These are phyloP conservation scores for Tolypocladium paradoxum DNA, from an alignment of 2,329 filamentous ascomycete species.

Conservation along the genomic window DNA sequence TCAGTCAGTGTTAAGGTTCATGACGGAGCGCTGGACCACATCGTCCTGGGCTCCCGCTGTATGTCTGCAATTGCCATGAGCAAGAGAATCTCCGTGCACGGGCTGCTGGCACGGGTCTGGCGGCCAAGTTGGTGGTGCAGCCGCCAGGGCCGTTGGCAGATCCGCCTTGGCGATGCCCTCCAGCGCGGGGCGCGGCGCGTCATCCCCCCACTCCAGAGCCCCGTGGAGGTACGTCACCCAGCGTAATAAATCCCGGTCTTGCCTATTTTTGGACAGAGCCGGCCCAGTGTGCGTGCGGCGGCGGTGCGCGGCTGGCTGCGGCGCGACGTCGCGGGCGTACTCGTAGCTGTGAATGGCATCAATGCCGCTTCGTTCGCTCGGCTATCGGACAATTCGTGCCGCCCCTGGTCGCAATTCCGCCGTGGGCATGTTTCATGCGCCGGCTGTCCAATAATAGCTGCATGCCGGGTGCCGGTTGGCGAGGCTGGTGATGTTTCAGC, in stretches of 20 bases:
- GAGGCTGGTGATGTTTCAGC: neutral
- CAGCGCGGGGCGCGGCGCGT: no score
- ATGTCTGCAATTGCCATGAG: neutral
- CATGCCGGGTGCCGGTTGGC: neutral
- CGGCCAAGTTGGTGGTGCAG: neutral
- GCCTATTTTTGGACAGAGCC: neutral
- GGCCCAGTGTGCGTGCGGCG: neutral
- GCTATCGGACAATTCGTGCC: neutral
- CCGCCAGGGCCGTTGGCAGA: neutral
- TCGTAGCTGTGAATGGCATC: neutral
- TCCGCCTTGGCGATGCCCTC: no score
- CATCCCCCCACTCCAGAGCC: no score
- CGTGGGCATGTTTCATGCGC: neutral
- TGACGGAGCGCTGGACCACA: neutral
- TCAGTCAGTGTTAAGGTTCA: neutral
- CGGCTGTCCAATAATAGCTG: neutral
- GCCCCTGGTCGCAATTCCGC: neutral
- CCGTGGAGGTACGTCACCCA: neutral
- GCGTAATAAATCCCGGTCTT: neutral
- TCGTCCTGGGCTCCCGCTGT: neutral
- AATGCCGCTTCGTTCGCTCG: neutral
- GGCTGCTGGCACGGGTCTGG: neutral
- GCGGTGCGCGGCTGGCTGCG: neutral
- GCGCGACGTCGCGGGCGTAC: neutral
- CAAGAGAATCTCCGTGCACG: neutral